Evolutionary conservation across 2,329 filamentous ascomycete genomes (phyloP).

Genomic region (Hypoxylon sp.): DNA sequence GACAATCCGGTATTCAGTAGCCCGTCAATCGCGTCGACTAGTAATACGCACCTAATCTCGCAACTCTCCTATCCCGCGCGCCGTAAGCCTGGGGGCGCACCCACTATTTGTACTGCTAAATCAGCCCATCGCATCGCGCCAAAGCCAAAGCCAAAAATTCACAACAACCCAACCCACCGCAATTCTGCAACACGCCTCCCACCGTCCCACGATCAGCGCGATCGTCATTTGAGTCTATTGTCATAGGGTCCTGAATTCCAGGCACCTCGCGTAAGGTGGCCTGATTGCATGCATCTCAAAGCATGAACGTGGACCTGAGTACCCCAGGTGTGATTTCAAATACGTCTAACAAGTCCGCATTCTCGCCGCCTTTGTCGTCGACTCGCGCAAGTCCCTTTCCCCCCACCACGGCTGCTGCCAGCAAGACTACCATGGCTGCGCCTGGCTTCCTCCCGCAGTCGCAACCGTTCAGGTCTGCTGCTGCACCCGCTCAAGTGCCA

Average conservation of each 20-base stretch:
- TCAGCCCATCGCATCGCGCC: slow-evolving; percentile 40
- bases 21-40: slow-evolving; percentile 40
- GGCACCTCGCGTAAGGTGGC: slow-evolving; percentile 44
- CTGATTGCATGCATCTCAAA: slow-evolving; percentile 49
- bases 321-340: slow-evolving; percentile 46
- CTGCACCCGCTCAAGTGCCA: slow-evolving; percentile 53
- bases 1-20: slow-evolving; percentile 35
- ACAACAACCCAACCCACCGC: slow-evolving; percentile 35
- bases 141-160: slow-evolving; percentile 19
- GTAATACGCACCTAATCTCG: slow-evolving; percentile 37
- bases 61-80: slow-evolving; percentile 29
- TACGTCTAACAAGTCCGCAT: slow-evolving; percentile 45
- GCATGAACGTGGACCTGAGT: slow-evolving; percentile 50
- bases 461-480: slow-evolving; percentile 58
- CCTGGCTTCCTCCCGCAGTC: slow-evolving; percentile 60
- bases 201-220: slow-evolving; percentile 51
- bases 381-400: slow-evolving; percentile 48
- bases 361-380: slow-evolving; percentile 48
- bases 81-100: slow-evolving; percentile 39
- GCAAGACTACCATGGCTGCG: slow-evolving; percentile 61
- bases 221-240: slow-evolving; percentile 47
- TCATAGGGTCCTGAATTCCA: slow-evolving; percentile 41
- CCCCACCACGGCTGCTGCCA: slow-evolving; percentile 39
- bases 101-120: slow-evolving; percentile 33
- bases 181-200: slow-evolving; percentile 43